Evolutionary conservation across 805 yeast genomes (phyloP).

Genomic region (Cyberlindnera xishuangbannaensis): DNA sequence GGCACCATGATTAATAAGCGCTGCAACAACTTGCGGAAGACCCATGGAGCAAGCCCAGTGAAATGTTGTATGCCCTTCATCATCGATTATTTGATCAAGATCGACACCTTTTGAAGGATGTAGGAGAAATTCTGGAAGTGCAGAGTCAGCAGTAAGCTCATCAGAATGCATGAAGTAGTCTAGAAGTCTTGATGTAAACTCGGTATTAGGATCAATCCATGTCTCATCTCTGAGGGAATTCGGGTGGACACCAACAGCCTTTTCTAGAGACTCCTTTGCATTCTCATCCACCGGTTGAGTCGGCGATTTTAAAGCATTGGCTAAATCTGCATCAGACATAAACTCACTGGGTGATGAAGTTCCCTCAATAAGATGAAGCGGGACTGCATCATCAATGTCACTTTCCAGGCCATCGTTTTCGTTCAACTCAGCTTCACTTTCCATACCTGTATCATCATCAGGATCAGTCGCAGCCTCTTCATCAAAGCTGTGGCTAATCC

Average conservation of each 20-base stretch:
- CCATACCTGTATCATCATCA: conserved; percentile 9
- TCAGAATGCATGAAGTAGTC: conserved; percentile 54
- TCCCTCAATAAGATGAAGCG: conserved; percentile 10
- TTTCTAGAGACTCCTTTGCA: conserved; percentile 23
- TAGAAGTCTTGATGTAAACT: conserved; percentile 40
- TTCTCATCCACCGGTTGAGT: conserved; percentile 13
- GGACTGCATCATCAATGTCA: conserved; percentile 17
- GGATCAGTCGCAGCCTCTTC: conserved; percentile 5
- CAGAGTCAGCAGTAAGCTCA: conserved; percentile 36
- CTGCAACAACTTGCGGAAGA: conserved; percentile 66
- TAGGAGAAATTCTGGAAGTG: conserved; percentile 58
- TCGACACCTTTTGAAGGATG: conserved; percentile 63
- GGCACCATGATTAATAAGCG: conserved; percentile 72
- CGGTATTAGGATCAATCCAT: conserved; percentile 31
- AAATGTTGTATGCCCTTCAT: conserved; percentile 89
- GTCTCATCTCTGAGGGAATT: conserved; percentile 12
- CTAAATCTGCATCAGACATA: conserved; percentile 47
- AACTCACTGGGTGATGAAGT: conserved; percentile 50
- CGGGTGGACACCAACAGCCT: conserved; percentile 15
- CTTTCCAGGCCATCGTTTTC: conserved; percentile 22
- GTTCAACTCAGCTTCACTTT: conserved; percentile 15
- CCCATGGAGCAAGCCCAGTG: conserved; percentile 99
- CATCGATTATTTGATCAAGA: conserved; percentile 77
- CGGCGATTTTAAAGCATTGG: conserved; percentile 34
- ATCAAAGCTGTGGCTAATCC: conserved; percentile 4